Percentiles rank a stretch among this genome's conserved stretches.
Conservation (phyloP, 257 asterid genomes). For the Nicotiana otophora region DNA sequence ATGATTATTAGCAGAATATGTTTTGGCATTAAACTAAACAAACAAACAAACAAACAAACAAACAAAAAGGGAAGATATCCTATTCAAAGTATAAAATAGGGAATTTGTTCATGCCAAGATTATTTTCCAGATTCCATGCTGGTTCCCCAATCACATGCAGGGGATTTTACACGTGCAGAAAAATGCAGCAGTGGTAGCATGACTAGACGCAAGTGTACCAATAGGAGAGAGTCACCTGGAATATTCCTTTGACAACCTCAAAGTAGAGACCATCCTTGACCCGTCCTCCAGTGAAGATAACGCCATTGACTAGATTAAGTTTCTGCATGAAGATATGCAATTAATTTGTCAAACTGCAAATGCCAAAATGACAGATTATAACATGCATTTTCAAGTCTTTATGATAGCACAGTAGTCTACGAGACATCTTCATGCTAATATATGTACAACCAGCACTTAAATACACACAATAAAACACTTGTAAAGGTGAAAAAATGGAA, state of each 20-base stretch:
- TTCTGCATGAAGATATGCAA: conserved; percentile 52
- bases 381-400: not conserved
- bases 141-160: not conserved
- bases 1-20: not conserved
- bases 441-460: not conserved
- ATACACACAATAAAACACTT: not conserved
- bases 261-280: conserved; percentile 67
- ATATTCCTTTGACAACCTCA: conserved; percentile 54
- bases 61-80: not conserved
- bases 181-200: not conserved
- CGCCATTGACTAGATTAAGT: conserved; percentile 82
- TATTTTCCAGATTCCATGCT: not conserved
- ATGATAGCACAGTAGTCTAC: not conserved
- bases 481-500: not conserved
- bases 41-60: not conserved
- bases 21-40: not conserved
- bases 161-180: not conserved
- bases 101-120: not conserved
- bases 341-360: conserved; percentile 11
- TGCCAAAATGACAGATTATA: not conserved
- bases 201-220: not conserved
- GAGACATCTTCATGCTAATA: not conserved
- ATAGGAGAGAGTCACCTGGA: conserved; percentile 45
- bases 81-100: not conserved
- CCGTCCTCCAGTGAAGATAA: conserved; percentile 94